Base-by-base conservation (phyloP, 2,329 filamentous ascomycete species). In the Fonsecaea pugnacius region DNA sequence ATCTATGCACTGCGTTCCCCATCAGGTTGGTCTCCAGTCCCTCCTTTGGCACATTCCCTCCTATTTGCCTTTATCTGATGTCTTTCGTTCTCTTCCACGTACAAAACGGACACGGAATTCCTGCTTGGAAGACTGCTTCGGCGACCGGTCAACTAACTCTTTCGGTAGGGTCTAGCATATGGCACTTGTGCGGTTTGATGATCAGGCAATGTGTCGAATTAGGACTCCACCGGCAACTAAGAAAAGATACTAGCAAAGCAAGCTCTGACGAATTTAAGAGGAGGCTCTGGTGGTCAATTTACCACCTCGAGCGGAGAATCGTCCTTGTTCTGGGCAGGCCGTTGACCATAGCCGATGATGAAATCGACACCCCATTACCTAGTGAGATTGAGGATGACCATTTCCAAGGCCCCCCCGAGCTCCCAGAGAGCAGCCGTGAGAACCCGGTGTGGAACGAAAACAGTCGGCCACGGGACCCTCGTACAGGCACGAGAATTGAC, bases 161-260 rank as follows among this genome's bases (percentile, higher is more conserved):
- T 40, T 50, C 18, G 7, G 36, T 38, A 58, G 61, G 61, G 14
- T 58, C 61, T 12, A 63, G 61, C 33, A 54, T 63, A 18, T 63
- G 61, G 61, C 61, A 63, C 54, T 40, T 63, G 38, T 63, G 61
- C 24, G 61, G 61, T 48, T 16, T 63, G 16, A 56, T 56, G 54
- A 51, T 63, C 32, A 58, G 61, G 40, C 61, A 63, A 51, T 63
- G 61, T 48, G n/a, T 63, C 43, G 61, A 63, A 50, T 35, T 63
- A 9, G 61, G 61, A 14, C 55, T 63, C 16, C 61, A 63, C 35
- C 55, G 55, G 61, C 61, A 58, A 38, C 21, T 60, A 43, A 2
- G 46, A 40, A 60, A 27, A 40, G 58, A 60, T 33, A 16, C 32
- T 14, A 53, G 30, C 21, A 18, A 32, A 4, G 46, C 21, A 21